A percentile compares a stretch with the other conserved stretches of the same genome.
These are phyloP conservation scores for Hypoxylon lenormandii DNA, from an alignment of 495 filamentous ascomycete species.

Conservation along the genomic window DNA sequence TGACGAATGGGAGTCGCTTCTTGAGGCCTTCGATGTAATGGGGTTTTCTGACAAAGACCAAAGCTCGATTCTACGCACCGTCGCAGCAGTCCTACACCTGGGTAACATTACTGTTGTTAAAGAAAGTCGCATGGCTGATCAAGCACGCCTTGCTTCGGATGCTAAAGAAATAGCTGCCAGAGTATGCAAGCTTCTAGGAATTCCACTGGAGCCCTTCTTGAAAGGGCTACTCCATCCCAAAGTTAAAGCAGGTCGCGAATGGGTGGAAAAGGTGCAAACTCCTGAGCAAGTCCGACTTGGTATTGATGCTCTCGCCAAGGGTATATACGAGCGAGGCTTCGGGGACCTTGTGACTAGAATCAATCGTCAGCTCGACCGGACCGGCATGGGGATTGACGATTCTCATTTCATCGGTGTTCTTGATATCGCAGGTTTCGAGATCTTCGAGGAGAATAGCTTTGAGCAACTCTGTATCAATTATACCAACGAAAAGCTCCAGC, in stretches of 20 bases:
- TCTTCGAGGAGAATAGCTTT: conserved; percentile 98
- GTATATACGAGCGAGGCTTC: conserved; percentile 96
- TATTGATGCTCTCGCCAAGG: conserved; percentile 92
- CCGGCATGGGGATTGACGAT: conserved; percentile 81
- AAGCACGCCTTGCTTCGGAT: conserved; percentile 82
- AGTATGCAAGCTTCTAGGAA: conserved; percentile 86
- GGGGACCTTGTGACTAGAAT: conserved; percentile 91
- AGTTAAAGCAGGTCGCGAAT: conserved; percentile 95
- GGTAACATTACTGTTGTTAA: conserved; percentile 90
- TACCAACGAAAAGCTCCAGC: conserved; percentile 98
- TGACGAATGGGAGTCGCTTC: conserved; percentile 87
- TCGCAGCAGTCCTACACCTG: conserved; percentile 91
- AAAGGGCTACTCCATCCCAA: conserved; percentile 89
- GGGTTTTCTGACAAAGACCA: conserved; percentile 91
- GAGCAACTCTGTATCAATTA: conserved; percentile 99
- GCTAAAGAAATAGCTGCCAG: conserved; percentile 76
- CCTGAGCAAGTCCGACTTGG: conserved; percentile 92
- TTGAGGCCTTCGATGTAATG: conserved; percentile 96
- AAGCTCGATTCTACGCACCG: conserved; percentile 80
- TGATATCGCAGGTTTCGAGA: conserved; percentile 99
- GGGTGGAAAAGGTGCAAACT: conserved; percentile 97
- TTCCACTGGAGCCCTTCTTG: conserved; percentile 83
- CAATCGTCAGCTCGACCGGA: conserved; percentile 88
- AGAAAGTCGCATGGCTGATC: conserved; percentile 89
- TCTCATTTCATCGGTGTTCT: conserved; percentile 96